Conservation (phyloP, 2,329 filamentous ascomycete genomes). For the Falciphora oryzae region DNA sequence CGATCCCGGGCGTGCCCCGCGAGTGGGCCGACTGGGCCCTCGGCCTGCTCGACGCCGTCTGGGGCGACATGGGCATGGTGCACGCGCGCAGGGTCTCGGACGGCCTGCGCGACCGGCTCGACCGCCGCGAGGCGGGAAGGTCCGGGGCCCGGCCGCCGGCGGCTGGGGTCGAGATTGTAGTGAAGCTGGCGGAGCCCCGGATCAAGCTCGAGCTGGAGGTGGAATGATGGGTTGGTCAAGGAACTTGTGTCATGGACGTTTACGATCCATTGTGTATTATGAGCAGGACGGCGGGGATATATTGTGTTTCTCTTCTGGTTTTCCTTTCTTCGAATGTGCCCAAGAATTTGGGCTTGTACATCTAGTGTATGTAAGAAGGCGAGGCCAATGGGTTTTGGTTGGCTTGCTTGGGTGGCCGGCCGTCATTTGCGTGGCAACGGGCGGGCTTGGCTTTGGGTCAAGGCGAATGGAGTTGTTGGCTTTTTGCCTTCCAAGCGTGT, state of each 20-base stretch:
- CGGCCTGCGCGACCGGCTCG: slow-evolving; percentile 16
- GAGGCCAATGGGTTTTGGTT: no score
- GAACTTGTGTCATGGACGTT: neutral
- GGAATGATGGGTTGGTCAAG: neutral
- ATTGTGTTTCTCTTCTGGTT: neutral
- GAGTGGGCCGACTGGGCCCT: slow-evolving; percentile 40
- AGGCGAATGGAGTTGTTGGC: neutral
- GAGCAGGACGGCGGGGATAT: neutral
- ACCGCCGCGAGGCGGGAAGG: neutral
- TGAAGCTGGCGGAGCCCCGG: neutral
- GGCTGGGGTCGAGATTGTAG: neutral
- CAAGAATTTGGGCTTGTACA: neutral
- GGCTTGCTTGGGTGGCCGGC: no score
- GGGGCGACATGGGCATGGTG: slow-evolving; percentile 45
- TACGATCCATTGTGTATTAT: neutral
- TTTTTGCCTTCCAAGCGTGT: neutral
- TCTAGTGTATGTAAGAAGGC: neutral
- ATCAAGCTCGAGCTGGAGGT: neutral
- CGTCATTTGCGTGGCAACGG: neutral
- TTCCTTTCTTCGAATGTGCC: neutral
- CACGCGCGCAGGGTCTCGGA: slow-evolving; percentile 41
- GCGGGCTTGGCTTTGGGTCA: no score
- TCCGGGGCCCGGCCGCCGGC: no score
- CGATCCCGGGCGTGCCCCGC: slow-evolving; percentile 38
- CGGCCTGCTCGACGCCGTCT: slow-evolving; percentile 40